A percentile compares a stretch with the other conserved stretches of the same genome.
Conservation (phyloP, 805 yeast genomes). For the Sporopachydermia lactativora region DNA sequence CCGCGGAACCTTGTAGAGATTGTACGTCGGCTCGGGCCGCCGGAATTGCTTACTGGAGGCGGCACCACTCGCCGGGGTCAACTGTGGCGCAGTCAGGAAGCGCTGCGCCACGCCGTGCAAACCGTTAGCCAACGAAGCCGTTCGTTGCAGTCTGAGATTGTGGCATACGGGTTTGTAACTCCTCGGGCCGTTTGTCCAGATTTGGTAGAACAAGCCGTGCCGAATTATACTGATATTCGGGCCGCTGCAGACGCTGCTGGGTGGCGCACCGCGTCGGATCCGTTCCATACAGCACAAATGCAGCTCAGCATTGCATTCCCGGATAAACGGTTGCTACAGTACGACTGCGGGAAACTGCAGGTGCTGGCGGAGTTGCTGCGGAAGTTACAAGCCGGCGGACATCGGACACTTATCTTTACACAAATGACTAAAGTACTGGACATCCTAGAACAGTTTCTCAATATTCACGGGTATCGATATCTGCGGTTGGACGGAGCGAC, state of each 20-base stretch:
- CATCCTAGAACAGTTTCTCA: constrained; percentile 81
- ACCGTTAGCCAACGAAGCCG: constrained; percentile 19
- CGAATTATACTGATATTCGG: constrained; percentile 22
- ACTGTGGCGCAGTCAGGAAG: no score
- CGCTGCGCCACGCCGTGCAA: no score
- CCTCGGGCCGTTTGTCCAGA: constrained; percentile 76
- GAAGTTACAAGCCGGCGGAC: constrained; percentile 74
- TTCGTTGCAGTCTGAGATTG: constrained; percentile 36
- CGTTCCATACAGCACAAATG: constrained; percentile 73
- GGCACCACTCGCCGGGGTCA: no score
- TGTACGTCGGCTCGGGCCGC: constrained; percentile 10
- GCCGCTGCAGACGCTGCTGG: constrained; percentile 16
- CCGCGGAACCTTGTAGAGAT: constrained; percentile 7
- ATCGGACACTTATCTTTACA: constrained; percentile 88
- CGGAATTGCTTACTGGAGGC: constrained; percentile 4
- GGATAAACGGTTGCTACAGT: constrained; percentile 80
- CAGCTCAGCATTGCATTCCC: constrained; percentile 91
- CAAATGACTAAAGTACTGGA: constrained; percentile 97
- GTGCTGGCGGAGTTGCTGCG: constrained; percentile 63
- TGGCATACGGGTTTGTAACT: constrained; percentile 73
- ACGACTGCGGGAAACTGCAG: constrained; percentile 95
- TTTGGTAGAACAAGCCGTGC: constrained; percentile 38
- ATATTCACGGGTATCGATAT: constrained; percentile 87
- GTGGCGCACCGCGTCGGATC: constrained; percentile 27
- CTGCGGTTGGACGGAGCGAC: constrained; percentile 97